Evolutionary conservation across 2,329 filamentous ascomycete species (phyloP), one percentile per base, ranked within the genome.

Genomic region (Dactylella cylindrospora): DNA sequence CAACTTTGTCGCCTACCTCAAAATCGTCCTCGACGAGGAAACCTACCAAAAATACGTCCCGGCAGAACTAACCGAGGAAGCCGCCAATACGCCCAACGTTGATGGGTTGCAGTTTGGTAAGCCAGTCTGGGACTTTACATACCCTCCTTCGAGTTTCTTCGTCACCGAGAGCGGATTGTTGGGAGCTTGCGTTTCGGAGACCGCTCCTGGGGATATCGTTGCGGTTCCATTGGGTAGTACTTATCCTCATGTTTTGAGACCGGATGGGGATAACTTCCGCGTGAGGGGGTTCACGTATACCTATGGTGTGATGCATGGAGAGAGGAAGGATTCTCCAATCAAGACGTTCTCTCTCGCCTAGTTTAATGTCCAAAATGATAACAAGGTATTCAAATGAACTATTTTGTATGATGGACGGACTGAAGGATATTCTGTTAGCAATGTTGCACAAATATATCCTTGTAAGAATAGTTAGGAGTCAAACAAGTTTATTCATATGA

Each of bases 61-160:
- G 17, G n/a, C 20, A 35, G 65, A 67, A 13, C 20, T 69, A n/a
- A 47, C 66, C 8, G 51, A 67, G n/a, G 64, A 68, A 51, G 64
- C 64, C 3, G 35, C 59, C 44, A 13, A 53, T 44, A 57, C 50
- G 25, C n/a, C n/a, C n/a, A n/a, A n/a, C n/a, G 55, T 41, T 22
- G 57, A 69, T 38, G 68, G 66, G 8, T n/a, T 45, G 13, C 17
- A 51, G 43, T 69, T 68, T 35, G 65, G 62, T 5, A 66, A 66
- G 47, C 65, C 65, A 20, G 67, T 67, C 15, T 68, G 67, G 67
- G 67, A 69, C 25, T 69, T 68, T 43, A 64, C 38, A 17, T 69
- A 69, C 26, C 68, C 66, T 10, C 66, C 67, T 39, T 67, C 68
- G 19, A 69, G 65, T 39, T 67, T 69, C 40, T 69, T 66, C 28